Conservation (phyloP, 345 rosid genomes). For the Capsella bursapastoris region DNA sequence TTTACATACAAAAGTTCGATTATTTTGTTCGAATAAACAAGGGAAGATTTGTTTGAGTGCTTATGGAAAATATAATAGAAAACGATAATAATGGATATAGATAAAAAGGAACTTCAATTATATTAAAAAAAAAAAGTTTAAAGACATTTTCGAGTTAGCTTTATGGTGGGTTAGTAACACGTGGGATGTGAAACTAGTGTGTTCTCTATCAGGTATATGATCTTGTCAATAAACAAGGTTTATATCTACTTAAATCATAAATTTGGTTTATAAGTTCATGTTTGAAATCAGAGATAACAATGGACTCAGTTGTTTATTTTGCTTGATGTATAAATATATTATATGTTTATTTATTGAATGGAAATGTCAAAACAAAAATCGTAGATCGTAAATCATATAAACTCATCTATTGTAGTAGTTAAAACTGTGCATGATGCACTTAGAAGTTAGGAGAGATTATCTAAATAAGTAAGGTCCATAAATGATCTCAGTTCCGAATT, state of each 20-base stretch:
- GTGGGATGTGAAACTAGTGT: constrained; percentile 10
- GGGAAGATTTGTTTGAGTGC: not conserved
- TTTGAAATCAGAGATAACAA: not conserved
- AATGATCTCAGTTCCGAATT: too few species aligned
- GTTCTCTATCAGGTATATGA: constrained; percentile 2
- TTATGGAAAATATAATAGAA: constrained; percentile 19
- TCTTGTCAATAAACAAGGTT: not conserved
- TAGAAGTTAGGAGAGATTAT: too few species aligned
- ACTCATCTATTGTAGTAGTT: too few species aligned
- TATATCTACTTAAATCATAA: not conserved
- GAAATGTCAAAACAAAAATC: too few species aligned
- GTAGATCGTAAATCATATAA: too few species aligned
- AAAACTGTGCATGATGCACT: too few species aligned
- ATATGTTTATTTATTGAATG: not conserved
- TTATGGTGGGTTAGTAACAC: constrained; percentile 13
- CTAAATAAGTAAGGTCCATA: too few species aligned
- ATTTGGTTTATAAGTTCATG: not conserved
- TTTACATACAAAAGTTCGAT: not conserved
- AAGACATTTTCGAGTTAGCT: not conserved
- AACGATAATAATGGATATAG: constrained; percentile 17
- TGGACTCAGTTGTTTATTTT: not conserved
- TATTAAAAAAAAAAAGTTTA: not conserved
- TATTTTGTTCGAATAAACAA: constrained; percentile 21
- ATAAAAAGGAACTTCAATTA: constrained; percentile 3
- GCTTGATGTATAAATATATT: not conserved